Evolutionary conservation across 306 rosid genomes (phyloP).

Genomic region (Trifolium pratense): DNA sequence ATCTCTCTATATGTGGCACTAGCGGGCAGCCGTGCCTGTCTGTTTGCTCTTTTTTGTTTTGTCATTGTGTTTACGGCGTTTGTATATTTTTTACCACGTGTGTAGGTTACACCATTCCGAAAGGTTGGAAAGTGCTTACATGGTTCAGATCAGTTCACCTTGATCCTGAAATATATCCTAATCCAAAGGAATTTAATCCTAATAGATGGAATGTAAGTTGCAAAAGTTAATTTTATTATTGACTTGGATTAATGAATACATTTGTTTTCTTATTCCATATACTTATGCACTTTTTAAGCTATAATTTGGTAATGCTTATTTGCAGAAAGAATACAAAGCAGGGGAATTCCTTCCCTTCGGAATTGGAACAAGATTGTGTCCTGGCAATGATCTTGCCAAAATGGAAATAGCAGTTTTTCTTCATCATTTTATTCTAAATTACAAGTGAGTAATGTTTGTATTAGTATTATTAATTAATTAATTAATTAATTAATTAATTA

Average conservation of each 20-base stretch:
- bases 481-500: neutral
- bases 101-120: conserved; percentile 77
- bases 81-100: no score
- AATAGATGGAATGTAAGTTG: conserved; percentile 81
- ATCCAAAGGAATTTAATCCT: conserved; percentile 82
- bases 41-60: no score
- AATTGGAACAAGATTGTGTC: conserved; percentile 81
- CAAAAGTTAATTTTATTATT: neutral
- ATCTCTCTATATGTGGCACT: neutral
- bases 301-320: conserved; percentile 7
- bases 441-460: conserved; percentile 49
- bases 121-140: conserved; percentile 84
- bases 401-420: conserved; percentile 82
- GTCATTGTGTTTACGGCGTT: no score
- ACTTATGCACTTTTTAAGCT: conserved; percentile 1
- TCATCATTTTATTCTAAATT: conserved; percentile 72
- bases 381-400: conserved; percentile 63
- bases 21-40: no score
- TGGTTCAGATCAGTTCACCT: conserved; percentile 90
- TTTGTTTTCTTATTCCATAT: neutral
- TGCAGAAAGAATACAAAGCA: conserved; percentile 62
- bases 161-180: conserved; percentile 77
- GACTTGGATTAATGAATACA: neutral
- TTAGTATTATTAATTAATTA: no score
- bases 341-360: conserved; percentile 93